phyloP scores from a whole-genome alignment of 805 yeast genomes.

The Schwanniomyces yamadae region DNA sequence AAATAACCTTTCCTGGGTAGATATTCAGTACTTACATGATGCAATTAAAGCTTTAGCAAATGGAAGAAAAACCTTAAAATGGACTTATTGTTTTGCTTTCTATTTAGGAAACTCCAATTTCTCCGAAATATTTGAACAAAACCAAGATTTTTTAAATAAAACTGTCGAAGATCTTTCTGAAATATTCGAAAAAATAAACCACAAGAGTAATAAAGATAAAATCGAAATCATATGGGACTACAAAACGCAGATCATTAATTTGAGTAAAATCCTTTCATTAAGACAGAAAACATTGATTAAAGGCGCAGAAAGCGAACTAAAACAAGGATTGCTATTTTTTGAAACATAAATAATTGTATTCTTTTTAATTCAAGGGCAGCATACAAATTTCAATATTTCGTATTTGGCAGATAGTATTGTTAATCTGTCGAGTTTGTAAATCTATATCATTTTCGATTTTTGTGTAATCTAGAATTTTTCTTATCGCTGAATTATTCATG shows the following conservation, averaged over 20 bases:
- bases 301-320: constrained; percentile 43
- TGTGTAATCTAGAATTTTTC: too few relatives aligned
- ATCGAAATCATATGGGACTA: constrained; percentile 33
- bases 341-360: constrained; percentile 7
- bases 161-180: constrained; percentile 71
- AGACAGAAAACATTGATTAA: constrained; percentile 44
- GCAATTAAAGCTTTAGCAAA: constrained; percentile 62
- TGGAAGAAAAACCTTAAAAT: constrained; percentile 77
- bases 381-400: too few relatives aligned
- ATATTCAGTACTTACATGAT: constrained; percentile 78
- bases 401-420: too few relatives aligned
- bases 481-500: too few relatives aligned
- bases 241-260: constrained; percentile 40
- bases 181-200: constrained; percentile 48
- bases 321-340: constrained; percentile 29
- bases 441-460: too few relatives aligned
- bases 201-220: constrained; percentile 22
- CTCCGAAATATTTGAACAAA: constrained; percentile 65
- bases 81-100: constrained; percentile 86
- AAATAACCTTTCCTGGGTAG: constrained; percentile 66
- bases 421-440: too few relatives aligned
- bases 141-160: constrained; percentile 60
- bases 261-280: constrained; percentile 41
- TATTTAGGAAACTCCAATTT: constrained; percentile 56
- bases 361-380: too few relatives aligned